Evolutionary conservation across 352 stramenopile genomes (phyloP).

Genomic region (Aphanomyces cochlioides): DNA sequence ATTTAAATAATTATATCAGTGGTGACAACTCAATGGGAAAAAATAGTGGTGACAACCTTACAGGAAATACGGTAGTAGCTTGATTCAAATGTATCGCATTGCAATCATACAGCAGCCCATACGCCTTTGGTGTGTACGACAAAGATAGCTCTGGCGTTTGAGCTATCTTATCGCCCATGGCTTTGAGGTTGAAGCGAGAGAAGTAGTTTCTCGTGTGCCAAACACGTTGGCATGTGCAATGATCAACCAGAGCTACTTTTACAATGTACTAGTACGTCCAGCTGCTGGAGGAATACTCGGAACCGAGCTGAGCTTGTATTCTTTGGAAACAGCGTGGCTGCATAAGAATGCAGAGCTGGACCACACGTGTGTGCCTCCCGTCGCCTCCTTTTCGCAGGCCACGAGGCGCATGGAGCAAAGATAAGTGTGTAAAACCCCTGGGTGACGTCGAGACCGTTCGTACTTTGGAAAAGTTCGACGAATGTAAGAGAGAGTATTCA

Average conservation of each 20-base stretch:
- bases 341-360: neutral
- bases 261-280: neutral
- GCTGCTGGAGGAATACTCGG: neutral
- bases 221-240: neutral
- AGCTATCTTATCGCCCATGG: neutral
- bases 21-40: too few relatives aligned
- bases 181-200: neutral
- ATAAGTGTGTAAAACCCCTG: neutral
- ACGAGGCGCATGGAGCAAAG: neutral
- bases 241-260: neutral
- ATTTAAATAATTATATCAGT: too few relatives aligned
- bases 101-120: neutral
- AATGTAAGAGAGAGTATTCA: neutral
- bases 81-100: neutral
- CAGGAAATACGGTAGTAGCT: too few relatives aligned
- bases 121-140: neutral
- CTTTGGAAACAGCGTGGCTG: neutral
- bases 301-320: too few relatives aligned
- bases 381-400: neutral
- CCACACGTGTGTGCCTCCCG: neutral
- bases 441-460: conserved; percentile 11
- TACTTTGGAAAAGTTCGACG: neutral
- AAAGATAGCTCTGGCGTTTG: too few relatives aligned
- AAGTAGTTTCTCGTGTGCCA: neutral
- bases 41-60: too few relatives aligned